phyloP scores from a whole-genome alignment of 129 eudicot species.

The Artemisia annua region DNA sequence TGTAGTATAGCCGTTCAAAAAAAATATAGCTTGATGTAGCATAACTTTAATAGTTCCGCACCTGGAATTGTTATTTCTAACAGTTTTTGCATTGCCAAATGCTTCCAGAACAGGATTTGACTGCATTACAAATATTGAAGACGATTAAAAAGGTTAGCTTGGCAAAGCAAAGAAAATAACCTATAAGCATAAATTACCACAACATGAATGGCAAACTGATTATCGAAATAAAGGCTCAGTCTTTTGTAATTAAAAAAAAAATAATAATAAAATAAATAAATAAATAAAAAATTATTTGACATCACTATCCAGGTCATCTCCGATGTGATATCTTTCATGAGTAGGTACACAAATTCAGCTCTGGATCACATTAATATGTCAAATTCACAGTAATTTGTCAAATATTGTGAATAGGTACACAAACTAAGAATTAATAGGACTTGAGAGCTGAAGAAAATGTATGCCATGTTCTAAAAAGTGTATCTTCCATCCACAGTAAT shows the following conservation, averaged over 20 bases:
- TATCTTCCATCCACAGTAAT: not conserved
- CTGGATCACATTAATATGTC: not conserved
- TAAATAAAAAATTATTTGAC: too few species aligned
- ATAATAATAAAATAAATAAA: too few species aligned
- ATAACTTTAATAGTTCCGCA: conserved; percentile 27
- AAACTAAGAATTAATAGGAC: conserved; percentile 5
- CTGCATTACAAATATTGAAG: conserved; percentile 54
- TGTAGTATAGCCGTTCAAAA: conserved; percentile 8
- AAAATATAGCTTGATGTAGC: not conserved
- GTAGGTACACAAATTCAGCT: too few species aligned
- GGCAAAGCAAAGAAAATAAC: not conserved
- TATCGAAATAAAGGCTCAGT: too few species aligned
- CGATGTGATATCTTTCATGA: too few species aligned
- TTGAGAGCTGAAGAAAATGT: not conserved
- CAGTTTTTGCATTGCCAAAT: conserved; percentile 98
- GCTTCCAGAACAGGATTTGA: conserved; percentile 99
- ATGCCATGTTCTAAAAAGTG: not conserved
- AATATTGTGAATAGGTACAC: not conserved
- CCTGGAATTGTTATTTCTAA: conserved; percentile 97
- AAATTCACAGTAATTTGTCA: not conserved
- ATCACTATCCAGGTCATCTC: too few species aligned
- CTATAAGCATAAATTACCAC: not conserved
- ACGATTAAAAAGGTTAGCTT: conserved; percentile 10
- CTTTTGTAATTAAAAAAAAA: too few species aligned
- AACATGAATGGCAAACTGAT: too few species aligned